phyloP scores from a whole-genome alignment of 106 monocot species.

The Vanilla planifolia region DNA sequence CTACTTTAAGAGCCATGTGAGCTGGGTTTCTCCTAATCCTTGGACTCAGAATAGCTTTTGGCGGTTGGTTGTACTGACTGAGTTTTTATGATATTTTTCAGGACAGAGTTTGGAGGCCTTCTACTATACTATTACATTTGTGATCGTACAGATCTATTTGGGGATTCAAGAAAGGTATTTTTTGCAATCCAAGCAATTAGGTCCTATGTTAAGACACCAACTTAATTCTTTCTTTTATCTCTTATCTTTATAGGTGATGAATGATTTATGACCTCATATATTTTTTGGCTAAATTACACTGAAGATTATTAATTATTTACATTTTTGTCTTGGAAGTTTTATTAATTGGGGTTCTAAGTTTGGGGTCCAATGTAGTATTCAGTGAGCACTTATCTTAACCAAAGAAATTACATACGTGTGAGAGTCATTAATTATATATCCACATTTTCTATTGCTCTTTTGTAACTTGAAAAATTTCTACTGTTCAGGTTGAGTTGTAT shows the following conservation, averaged over 20 bases:
- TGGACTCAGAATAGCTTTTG: neutral
- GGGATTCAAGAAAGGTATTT: constrained; percentile 52
- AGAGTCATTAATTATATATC: too few species aligned
- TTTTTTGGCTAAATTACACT: neutral
- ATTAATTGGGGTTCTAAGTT: neutral
- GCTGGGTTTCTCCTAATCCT: constrained; percentile 7
- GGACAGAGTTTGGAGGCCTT: constrained; percentile 62
- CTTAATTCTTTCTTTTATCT: neutral
- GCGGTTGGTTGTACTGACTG: neutral
- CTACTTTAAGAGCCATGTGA: constrained; percentile 61
- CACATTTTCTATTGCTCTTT: too few species aligned
- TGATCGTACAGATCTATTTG: constrained; percentile 62
- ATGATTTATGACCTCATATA: too few species aligned
- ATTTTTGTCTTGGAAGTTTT: neutral
- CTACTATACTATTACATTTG: constrained; percentile 56
- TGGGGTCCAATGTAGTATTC: too few species aligned
- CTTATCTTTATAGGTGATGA: neutral
- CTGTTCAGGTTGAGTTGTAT: too few species aligned
- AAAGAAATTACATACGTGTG: too few species aligned
- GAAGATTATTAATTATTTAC: neutral
- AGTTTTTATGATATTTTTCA: constrained; percentile 17
- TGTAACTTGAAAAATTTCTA: too few species aligned
- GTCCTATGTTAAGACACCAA: neutral
- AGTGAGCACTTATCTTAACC: too few species aligned
- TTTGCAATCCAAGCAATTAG: neutral